Evolutionary conservation across 441 rosid genomes (phyloP), one percentile per base, ranked within the genome.

Genomic region (Pelargonium citronellum): DNA sequence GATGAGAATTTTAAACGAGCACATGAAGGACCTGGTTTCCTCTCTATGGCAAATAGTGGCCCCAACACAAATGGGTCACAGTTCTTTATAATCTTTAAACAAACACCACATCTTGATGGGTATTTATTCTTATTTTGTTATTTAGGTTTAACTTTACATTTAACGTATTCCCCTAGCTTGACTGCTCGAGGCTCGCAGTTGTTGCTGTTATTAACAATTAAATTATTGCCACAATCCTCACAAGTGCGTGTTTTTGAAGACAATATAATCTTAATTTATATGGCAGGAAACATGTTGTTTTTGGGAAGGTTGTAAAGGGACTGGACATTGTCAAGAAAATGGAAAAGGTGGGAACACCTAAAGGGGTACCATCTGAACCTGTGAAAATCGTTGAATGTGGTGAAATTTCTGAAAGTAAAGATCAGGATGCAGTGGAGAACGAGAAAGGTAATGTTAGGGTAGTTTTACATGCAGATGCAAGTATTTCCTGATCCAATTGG

Each of bases 11-110:
- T 92, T 75, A 84, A 86, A 69, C 71, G 84, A 83, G 79, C 77
- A 76, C 99, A 95, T 75, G 87, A 90, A 71, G 93, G 81, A 73
- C 87, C 89, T 67, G 99, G 98, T 64, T 67, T 87, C 71, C 99
- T 95, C 70, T 95, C 97, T 9, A 89, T 95, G 99, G 98, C 99
- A 76, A 92, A 92, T 82, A 78, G 89, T 82, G 97, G 98, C 73
- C 90, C 96, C 65, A 82, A 88, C 84, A 89, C 96, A 71, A 92
- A 92, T 69, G 99, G 98, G 27, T 95, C 99, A 70, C 99, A 95
- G 73, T 95, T 95, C 81, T 92, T 95, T 79, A 79, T 95, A 69
- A 91, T 82, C 69, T 95, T 95, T 67, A 90, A 87, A 77, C 83
- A 81, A 66, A 90, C 84, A 64, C 95, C 89, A 9, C 98, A 95